phyloP scores from a whole-genome alignment of 768 basidiomycete genomes.

The Lactifluus piperatus region DNA sequence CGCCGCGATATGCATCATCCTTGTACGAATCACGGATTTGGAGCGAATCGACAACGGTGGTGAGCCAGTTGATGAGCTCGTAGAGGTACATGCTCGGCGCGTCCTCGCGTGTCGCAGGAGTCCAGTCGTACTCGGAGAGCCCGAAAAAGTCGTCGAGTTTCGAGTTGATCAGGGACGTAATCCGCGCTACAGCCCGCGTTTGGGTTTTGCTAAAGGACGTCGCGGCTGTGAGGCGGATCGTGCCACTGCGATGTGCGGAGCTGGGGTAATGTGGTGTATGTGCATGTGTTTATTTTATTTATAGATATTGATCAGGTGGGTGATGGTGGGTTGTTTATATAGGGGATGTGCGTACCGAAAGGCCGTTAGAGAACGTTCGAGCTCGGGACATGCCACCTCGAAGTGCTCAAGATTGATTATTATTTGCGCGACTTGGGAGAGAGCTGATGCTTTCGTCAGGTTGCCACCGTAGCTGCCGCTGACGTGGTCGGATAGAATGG shows the following conservation, averaged over 20 bases:
- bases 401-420: constrained; percentile 92
- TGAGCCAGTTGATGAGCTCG: constrained; percentile 94
- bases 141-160: constrained; percentile 97
- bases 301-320: not conserved
- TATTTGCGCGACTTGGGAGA: constrained; percentile 89
- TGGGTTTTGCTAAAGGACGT: constrained; percentile 64
- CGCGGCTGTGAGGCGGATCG: constrained; percentile 57
- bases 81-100: constrained; percentile 91
- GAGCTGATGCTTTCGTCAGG: constrained; percentile 63
- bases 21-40: constrained; percentile 79
- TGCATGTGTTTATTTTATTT: not conserved
- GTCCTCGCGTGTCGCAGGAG: constrained; percentile 56
- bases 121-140: constrained; percentile 93
- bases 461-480: constrained; percentile 66
- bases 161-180: constrained; percentile 74
- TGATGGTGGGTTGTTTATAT: not conserved
- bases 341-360: constrained; percentile 46
- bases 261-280: constrained; percentile 25
- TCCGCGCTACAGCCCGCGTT: constrained; percentile 59
- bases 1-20: constrained; percentile 82
- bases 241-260: constrained; percentile 75
- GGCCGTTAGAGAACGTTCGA: constrained; percentile 76
- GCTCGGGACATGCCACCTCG: constrained; percentile 71
- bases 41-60: constrained; percentile 88
- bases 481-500: constrained; percentile 67